Evolutionary conservation across 192 early-diverging fungal genomes (phyloP).

Genomic region (Allomyces macrogynus): DNA sequence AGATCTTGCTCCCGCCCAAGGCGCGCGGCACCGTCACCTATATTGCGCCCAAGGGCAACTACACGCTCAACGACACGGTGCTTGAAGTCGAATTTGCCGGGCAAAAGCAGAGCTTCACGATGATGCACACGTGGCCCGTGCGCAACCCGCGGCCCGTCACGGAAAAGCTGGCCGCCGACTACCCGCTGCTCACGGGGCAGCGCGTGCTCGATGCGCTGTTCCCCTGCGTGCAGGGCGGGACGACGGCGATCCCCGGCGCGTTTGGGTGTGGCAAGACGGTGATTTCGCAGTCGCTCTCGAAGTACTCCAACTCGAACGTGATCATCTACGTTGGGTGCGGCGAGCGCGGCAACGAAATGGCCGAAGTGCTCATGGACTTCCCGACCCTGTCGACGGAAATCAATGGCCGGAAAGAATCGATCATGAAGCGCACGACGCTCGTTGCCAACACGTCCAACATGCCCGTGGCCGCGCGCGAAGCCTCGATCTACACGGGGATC

Average conservation of each 20-base stretch:
- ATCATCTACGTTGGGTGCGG: constrained; percentile 96
- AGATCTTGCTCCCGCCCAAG: constrained; percentile 87
- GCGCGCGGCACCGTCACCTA: constrained; percentile 85
- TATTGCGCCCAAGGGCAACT: constrained; percentile 79
- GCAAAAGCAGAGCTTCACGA: constrained; percentile 72
- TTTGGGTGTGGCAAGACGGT: constrained; percentile 99
- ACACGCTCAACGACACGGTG: constrained; percentile 78
- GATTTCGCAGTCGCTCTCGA: constrained; percentile 96
- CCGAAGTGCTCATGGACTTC: constrained; percentile 99
- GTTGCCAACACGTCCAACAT: constrained; percentile 99
- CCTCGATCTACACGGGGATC: constrained; percentile 99
- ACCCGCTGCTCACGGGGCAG: constrained; percentile 93
- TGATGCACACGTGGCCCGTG: constrained; percentile 97
- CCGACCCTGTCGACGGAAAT: constrained; percentile 72
- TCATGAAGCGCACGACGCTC: constrained; percentile 98
- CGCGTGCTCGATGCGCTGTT: constrained; percentile 97
- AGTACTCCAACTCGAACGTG: constrained; percentile 99
- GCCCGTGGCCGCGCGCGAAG: constrained; percentile 99
- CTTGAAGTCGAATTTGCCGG: constrained; percentile 96
- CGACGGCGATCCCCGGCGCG: constrained; percentile 97
- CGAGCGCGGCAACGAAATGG: constrained; percentile 99
- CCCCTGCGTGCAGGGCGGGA: constrained; percentile 98
- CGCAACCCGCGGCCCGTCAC: constrained; percentile 83
- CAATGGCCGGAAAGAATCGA: constrained; percentile 88
- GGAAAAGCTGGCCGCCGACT: constrained; percentile 85